Evolutionary conservation across 129 eudicot species (phyloP).

Genomic region (Pulicaria dysenterica): DNA sequence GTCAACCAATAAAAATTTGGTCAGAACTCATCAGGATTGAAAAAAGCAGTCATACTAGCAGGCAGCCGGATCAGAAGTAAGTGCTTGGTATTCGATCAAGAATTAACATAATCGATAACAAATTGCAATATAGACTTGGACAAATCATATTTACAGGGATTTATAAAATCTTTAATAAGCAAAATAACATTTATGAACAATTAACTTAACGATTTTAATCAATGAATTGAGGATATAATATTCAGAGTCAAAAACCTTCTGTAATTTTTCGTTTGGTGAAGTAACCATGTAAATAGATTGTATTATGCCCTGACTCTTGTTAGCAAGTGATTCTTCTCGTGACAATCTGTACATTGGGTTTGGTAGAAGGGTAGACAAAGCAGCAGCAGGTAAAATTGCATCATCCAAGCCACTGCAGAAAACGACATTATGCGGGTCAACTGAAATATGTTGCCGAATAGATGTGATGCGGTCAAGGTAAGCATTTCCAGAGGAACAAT

Average conservation of each 20-base stretch:
- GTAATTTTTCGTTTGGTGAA: slow-evolving; percentile 22
- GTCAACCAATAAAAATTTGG: too few species aligned
- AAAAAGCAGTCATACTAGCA: too few species aligned
- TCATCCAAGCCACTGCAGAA: slow-evolving; percentile 46
- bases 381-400: slow-evolving; percentile 29
- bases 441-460: slow-evolving; percentile 51
- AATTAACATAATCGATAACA: too few species aligned
- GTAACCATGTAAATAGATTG: too few species aligned
- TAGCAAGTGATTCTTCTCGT: slow-evolving; percentile 15
- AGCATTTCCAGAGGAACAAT: slow-evolving; percentile 32
- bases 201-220: too few species aligned
- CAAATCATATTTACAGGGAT: too few species aligned
- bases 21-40: too few species aligned
- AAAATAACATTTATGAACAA: too few species aligned
- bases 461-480: slow-evolving; percentile 46
- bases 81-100: too few species aligned
- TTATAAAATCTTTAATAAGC: too few species aligned
- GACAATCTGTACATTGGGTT: slow-evolving; percentile 46
- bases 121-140: too few species aligned
- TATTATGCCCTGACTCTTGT: slow-evolving; percentile 1
- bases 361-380: slow-evolving; percentile 48
- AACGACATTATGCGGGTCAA: slow-evolving; percentile 56
- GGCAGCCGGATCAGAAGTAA: too few species aligned
- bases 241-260: slow-evolving; percentile 23
- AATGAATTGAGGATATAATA: not conserved